These are phyloP conservation scores for Pythium utonaiense DNA, from an alignment of 352 stramenopile species.

Conservation along the genomic window DNA sequence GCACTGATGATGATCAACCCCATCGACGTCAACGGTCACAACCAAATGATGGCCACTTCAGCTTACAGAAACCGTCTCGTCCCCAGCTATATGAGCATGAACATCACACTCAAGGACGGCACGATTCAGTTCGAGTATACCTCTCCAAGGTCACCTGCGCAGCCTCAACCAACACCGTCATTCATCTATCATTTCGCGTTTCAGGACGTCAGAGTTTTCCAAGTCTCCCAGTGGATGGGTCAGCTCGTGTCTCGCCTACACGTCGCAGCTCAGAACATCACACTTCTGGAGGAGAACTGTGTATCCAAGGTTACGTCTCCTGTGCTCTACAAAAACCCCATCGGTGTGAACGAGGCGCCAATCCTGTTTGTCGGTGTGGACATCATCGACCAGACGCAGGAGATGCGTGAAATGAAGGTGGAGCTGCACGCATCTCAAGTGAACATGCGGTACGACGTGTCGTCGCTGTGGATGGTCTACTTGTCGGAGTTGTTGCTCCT, in stretches of 20 bases:
- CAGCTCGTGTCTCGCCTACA: conserved; percentile 77
- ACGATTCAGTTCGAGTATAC: conserved; percentile 57
- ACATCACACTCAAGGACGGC: conserved; percentile 57
- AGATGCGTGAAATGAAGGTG: conserved; percentile 87
- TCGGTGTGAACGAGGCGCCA: conserved; percentile 66
- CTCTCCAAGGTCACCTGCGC: conserved; percentile 12
- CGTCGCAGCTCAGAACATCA: conserved; percentile 63
- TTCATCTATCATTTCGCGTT: conserved; percentile 76
- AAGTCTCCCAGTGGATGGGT: conserved; percentile 86
- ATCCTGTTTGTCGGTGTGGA: conserved; percentile 80
- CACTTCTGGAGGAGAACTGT: conserved; percentile 68
- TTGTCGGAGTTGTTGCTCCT: conserved; percentile 74
- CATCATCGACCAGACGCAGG: conserved; percentile 77
- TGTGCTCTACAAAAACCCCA: conserved; percentile 81
- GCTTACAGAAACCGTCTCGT: conserved; percentile 50
- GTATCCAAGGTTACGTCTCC: conserved; percentile 39
- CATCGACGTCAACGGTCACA: conserved; percentile 80
- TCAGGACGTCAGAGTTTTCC: conserved; percentile 75
- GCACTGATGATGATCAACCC: conserved; percentile 85
- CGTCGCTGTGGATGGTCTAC: conserved; percentile 78
- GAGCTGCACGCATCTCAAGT: conserved; percentile 84
- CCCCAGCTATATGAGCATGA: conserved; percentile 76
- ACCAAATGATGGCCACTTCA: conserved; percentile 57
- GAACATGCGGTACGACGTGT: conserved; percentile 77
- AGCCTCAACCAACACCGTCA: conserved; percentile 19